Conservation (phyloP, 2,329 filamentous ascomycete species). For the Albophoma yamanashiensis region DNA sequence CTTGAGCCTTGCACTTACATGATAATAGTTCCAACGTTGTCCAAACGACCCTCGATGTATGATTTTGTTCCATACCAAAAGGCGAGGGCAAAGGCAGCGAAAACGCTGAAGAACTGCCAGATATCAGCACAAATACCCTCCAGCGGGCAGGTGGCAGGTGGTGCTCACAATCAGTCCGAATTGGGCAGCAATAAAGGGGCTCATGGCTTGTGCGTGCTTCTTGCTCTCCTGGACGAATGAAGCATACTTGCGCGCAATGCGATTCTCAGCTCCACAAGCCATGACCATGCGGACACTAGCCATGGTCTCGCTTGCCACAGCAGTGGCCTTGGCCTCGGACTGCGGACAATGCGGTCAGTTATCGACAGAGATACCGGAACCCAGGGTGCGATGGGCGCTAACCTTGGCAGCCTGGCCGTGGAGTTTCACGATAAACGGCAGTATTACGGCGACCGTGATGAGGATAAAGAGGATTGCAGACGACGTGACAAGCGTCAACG, state of each 20-base stretch:
- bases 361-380: not conserved
- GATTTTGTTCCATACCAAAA: slow-evolving; percentile 54
- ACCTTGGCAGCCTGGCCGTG: slow-evolving; percentile 33
- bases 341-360: slow-evolving; percentile 1
- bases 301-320: slow-evolving; percentile 51
- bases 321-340: slow-evolving; percentile 45
- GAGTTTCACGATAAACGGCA: slow-evolving; percentile 47
- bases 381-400: not conserved
- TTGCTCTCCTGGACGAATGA: slow-evolving; percentile 44
- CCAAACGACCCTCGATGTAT: slow-evolving; percentile 32
- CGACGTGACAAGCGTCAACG: slow-evolving; percentile 46
- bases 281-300: slow-evolving; percentile 50
- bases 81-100: slow-evolving; percentile 41
- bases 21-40: slow-evolving; percentile 41
- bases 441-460: slow-evolving; percentile 32
- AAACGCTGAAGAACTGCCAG: slow-evolving; percentile 40
- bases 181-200: slow-evolving; percentile 41
- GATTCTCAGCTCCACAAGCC: slow-evolving; percentile 49
- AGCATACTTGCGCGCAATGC: slow-evolving; percentile 41
- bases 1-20: slow-evolving; percentile 27
- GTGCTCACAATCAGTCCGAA: slow-evolving; percentile 35
- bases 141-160: not conserved
- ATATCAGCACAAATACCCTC: slow-evolving; percentile 4
- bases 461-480: slow-evolving; percentile 46
- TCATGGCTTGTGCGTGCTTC: slow-evolving; percentile 34